phyloP scores from a whole-genome alignment of 2,329 filamentous ascomycete species.

The Alternaria arborescens region DNA sequence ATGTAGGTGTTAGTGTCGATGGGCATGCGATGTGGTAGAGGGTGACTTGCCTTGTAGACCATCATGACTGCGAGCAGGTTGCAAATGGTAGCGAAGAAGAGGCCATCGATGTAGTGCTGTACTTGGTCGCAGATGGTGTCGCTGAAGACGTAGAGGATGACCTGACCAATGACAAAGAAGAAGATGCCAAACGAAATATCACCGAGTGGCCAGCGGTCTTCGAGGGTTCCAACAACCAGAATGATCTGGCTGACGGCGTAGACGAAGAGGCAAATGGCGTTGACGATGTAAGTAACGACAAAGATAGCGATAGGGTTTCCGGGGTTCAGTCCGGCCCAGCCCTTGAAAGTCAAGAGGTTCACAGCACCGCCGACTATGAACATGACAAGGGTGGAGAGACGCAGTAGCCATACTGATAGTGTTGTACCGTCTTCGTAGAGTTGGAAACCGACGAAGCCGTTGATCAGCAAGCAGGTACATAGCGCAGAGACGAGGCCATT shows the following conservation, averaged over 20 bases:
- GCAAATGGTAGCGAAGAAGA: constrained; percentile 93
- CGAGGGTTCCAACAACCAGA: constrained; percentile 85
- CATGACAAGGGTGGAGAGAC: constrained; percentile 78
- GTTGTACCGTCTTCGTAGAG: constrained; percentile 96
- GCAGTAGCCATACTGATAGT: constrained; percentile 90
- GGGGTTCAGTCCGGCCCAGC: constrained; percentile 84
- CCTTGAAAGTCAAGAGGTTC: constrained; percentile 90
- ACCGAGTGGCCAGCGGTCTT: constrained; percentile 94
- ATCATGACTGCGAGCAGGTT: constrained; percentile 98
- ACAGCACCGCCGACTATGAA: constrained; percentile 89
- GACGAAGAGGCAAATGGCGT: constrained; percentile 83
- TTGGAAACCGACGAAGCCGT: constrained; percentile 98
- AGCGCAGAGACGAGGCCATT: constrained; percentile 85
- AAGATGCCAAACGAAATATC: constrained; percentile 90
- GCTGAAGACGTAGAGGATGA: constrained; percentile 90
- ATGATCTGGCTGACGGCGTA: constrained; percentile 90
- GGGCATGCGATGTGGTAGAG: neutral
- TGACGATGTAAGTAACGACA: constrained; percentile 89
- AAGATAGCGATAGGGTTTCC: constrained; percentile 90
- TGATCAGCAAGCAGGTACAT: constrained; percentile 89
- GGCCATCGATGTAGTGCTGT: constrained; percentile 90
- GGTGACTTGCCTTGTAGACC: constrained; percentile 87
- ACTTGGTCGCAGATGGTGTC: constrained; percentile 82
- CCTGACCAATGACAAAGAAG: constrained; percentile 91
- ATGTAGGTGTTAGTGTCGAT: constrained; percentile 26